Evolutionary conservation across 1,139 yeast genomes (phyloP).

Genomic region (Dujonia santamariae): DNA sequence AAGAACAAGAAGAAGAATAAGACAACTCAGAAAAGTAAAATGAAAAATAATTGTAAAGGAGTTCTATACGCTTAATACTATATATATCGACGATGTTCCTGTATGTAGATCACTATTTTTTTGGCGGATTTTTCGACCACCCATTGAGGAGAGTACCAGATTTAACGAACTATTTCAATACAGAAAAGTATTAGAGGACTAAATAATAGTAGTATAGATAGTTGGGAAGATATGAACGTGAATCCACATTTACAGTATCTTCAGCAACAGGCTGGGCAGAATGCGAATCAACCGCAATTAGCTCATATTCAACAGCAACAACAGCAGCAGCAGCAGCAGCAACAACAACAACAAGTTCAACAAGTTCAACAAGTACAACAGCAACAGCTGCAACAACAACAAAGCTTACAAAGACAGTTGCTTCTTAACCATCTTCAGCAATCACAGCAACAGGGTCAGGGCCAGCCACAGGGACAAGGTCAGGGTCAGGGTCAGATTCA

Average conservation of each 20-base stretch:
- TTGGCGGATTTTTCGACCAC: too few species aligned
- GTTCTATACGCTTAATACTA: too few species aligned
- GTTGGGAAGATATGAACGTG: conserved; percentile 10
- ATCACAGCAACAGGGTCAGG: conserved; percentile 40
- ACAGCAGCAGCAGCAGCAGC: conserved; percentile 16
- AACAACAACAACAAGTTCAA: conserved; percentile 3
- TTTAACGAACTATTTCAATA: not conserved
- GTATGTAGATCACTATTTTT: too few species aligned
- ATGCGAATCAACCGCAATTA: conserved; percentile 32
- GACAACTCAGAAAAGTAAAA: too few species aligned
- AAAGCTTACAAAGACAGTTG: conserved; percentile 10
- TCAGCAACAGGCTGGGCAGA: conserved; percentile 30
- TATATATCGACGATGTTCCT: too few species aligned
- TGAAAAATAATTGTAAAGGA: too few species aligned
- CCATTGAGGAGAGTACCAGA: not conserved
- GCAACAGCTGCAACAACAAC: conserved; percentile 9
- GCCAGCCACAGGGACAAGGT: conserved; percentile 30
- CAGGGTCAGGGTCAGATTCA: conserved; percentile 20
- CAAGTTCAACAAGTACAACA: conserved; percentile 28
- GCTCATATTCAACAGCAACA: conserved; percentile 37
- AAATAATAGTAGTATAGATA: too few species aligned
- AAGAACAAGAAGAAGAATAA: too few species aligned
- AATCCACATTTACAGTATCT: conserved; percentile 46
- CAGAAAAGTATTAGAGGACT: too few species aligned
- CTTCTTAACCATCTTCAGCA: conserved; percentile 15